Conservation (phyloP, 495 filamentous ascomycete genomes). For the Evernia prunastri region DNA sequence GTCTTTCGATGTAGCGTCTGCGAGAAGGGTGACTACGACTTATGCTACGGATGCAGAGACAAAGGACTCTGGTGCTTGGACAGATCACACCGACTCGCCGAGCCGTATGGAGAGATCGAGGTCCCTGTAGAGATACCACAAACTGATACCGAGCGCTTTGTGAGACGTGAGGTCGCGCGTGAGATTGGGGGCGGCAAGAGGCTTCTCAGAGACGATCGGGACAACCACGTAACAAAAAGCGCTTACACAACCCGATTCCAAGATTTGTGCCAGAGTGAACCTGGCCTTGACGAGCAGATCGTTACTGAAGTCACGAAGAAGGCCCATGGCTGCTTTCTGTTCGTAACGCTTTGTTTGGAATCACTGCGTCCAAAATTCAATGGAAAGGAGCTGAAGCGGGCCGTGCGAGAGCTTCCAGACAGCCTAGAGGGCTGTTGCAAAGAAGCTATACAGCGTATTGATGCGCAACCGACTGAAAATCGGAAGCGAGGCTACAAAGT, state of each 20-base stretch:
- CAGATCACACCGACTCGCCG: neutral
- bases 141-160: conserved; percentile 5
- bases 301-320: conserved; percentile 19
- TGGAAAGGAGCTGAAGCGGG: conserved; percentile 14
- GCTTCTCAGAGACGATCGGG: conserved; percentile 2
- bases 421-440: conserved; percentile 21
- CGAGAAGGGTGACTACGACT: neutral
- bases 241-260: no score
- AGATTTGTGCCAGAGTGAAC: conserved; percentile 15
- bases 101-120: neutral
- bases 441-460: conserved; percentile 23
- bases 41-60: conserved; percentile 3
- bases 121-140: neutral
- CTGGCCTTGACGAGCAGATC: conserved; percentile 16
- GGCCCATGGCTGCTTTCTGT: conserved; percentile 24
- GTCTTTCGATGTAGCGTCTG: conserved; percentile 2
- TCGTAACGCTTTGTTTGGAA: conserved; percentile 23
- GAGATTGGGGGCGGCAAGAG: conserved; percentile 3
- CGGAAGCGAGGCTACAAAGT: conserved; percentile 13
- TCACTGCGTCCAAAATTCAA: conserved; percentile 21
- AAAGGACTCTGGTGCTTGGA: conserved; percentile 6
- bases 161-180: neutral
- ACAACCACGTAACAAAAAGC: no score
- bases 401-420: conserved; percentile 19
- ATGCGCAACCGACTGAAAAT: conserved; percentile 10